phyloP scores from a whole-genome alignment of 2,329 filamentous ascomycete genomes.

The Cytospora piceae region DNA sequence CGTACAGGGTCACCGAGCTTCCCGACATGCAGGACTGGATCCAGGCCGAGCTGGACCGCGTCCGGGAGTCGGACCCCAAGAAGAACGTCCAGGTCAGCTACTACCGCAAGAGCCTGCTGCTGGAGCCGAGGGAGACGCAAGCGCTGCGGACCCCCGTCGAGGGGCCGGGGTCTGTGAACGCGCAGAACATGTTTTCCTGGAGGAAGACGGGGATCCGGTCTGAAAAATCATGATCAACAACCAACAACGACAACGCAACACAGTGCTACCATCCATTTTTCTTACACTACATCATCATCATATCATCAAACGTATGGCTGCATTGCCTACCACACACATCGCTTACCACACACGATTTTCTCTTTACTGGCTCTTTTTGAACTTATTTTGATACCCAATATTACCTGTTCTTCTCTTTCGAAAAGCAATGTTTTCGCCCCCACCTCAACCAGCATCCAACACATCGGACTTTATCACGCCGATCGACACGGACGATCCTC shows the following conservation, averaged over 20 bases:
- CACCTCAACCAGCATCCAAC: not conserved
- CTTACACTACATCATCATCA: not conserved
- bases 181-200: conserved; percentile 31
- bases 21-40: conserved; percentile 94
- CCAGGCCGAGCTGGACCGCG: conserved; percentile 75
- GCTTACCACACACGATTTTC: not conserved
- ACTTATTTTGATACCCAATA: conserved; percentile 29
- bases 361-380: not conserved
- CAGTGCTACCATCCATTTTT: not conserved
- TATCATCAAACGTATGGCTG: not conserved
- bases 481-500: not conserved
- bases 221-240: conserved; percentile 8
- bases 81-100: conserved; percentile 62
- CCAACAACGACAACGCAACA: too few species aligned
- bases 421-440: not conserved
- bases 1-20: conserved; percentile 81
- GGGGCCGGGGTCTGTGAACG: conserved; percentile 28
- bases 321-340: conserved; percentile 2
- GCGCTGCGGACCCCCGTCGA: conserved; percentile 38
- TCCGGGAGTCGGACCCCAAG: conserved; percentile 62
- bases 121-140: conserved; percentile 72
- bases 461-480: not conserved
- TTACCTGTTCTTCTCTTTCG: conserved; percentile 13
- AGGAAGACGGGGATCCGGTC: conserved; percentile 21
- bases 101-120: conserved; percentile 81